These are phyloP conservation scores for Coniochaeta ligniaria DNA, from an alignment of 2,329 filamentous ascomycete genomes.

Conservation along the genomic window DNA sequence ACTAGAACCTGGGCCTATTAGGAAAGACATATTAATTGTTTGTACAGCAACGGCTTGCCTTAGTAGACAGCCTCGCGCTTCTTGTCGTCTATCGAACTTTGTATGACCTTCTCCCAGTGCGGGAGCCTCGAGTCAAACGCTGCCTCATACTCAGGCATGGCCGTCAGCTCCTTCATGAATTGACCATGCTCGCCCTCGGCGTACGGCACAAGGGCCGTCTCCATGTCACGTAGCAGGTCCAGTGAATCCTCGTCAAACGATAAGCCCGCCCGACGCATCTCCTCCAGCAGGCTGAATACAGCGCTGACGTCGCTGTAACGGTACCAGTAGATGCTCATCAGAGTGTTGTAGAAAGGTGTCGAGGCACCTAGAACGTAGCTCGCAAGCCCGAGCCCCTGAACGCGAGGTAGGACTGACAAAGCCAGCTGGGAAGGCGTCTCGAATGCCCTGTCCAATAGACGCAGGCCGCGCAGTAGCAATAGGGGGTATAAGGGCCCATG, in stretches of 20 bases:
- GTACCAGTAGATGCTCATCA: constrained; percentile 55
- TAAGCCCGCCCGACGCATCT: constrained; percentile 60
- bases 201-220: constrained; percentile 12
- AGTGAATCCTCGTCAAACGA: constrained; percentile 44
- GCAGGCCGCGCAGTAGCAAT: constrained; percentile 50
- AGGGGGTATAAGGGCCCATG: constrained; percentile 60
- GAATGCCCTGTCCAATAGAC: constrained; percentile 51
- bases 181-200: constrained; percentile 11
- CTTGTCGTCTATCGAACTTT: not conserved
- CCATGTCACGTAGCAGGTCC: constrained; percentile 24
- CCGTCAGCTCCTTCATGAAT: constrained; percentile 23
- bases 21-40: too few relatives aligned
- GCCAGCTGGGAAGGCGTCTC: constrained; percentile 48
- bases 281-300: constrained; percentile 50
- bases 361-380: constrained; percentile 67
- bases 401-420: constrained; percentile 55
- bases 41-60: not conserved
- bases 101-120: constrained; percentile 13
- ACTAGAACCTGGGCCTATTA: too few relatives aligned
- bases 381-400: constrained; percentile 61
- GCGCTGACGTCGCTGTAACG: constrained; percentile 50
- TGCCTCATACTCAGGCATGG: constrained; percentile 28
- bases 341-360: constrained; percentile 61
- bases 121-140: constrained; percentile 18
- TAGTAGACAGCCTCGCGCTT: not conserved